Conservation (phyloP, 2,329 filamentous ascomycete species). For the Aspergillus luchuensis region DNA sequence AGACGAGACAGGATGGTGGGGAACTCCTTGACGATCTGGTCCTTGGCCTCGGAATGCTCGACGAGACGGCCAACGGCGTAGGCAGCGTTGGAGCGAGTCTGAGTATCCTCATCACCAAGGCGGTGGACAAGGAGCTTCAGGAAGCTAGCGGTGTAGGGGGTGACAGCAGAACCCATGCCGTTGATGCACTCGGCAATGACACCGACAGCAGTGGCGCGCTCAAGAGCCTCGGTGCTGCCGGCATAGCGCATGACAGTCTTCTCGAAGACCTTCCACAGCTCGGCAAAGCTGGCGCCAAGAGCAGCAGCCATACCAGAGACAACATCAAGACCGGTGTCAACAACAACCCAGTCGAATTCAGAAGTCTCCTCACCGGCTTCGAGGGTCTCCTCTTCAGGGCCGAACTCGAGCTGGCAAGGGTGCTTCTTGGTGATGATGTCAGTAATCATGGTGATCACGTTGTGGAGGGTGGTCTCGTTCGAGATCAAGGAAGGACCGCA, state of each 20-base stretch:
- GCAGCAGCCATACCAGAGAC: slow-evolving; percentile 80
- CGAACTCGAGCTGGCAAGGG: slow-evolving; percentile 88
- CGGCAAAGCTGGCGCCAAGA: slow-evolving; percentile 76
- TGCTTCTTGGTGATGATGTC: slow-evolving; percentile 87
- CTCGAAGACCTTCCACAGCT: slow-evolving; percentile 95
- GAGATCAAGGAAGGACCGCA: slow-evolving; percentile 85
- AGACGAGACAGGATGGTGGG: slow-evolving; percentile 79
- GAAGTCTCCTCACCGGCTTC: slow-evolving; percentile 77
- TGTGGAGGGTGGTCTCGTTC: slow-evolving; percentile 70
- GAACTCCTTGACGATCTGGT: slow-evolving; percentile 74
- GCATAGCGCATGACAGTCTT: slow-evolving; percentile 87
- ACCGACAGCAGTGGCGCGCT: slow-evolving; percentile 87
- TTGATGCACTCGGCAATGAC: slow-evolving; percentile 88
- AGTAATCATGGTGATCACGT: slow-evolving; percentile 73
- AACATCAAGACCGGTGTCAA: slow-evolving; percentile 92
- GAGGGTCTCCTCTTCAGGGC: slow-evolving; percentile 74
- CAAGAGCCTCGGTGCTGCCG: slow-evolving; percentile 79
- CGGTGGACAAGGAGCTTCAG: slow-evolving; percentile 82
- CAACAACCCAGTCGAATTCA: slow-evolving; percentile 96
- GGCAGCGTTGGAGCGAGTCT: slow-evolving; percentile 93
- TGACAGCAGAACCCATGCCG: slow-evolving; percentile 78
- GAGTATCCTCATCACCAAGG: slow-evolving; percentile 82
- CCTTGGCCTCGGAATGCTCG: slow-evolving; percentile 73
- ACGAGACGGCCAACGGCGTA: slow-evolving; percentile 87
- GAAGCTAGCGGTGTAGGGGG: slow-evolving; percentile 74